Evolutionary conservation across 1,139 yeast genomes (phyloP), one percentile per base, ranked within the genome.

Genomic region (Nadsonia starkeyi-henricii): DNA sequence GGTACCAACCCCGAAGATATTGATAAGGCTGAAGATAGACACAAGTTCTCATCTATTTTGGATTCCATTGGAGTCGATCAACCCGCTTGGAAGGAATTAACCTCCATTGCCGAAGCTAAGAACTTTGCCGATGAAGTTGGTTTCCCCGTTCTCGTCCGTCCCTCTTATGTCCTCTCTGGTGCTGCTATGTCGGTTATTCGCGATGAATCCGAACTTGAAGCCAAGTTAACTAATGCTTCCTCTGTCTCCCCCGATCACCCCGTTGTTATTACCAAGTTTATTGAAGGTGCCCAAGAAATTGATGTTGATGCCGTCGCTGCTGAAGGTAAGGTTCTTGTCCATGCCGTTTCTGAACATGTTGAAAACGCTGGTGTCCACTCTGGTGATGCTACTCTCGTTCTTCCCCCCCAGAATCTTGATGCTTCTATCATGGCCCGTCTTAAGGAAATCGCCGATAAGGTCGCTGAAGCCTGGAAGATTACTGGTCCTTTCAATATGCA

Each of bases 401-500:
- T 91, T 53, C 98, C 98, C 52, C 97, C 98, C 46, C 94, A 82
- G 64, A 70, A 72, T 53, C 84, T 89, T 58, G 88, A 80, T 54
- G 85, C 88, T 53, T 88, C 84, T 69, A 86, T 94, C 44, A 93
- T 88, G 57, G 74, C 78, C 56, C 78, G 96, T 69, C 85, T 89
- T 62, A 95, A 85, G 57, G 94, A 81, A 62, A 95, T 95, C 50
- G 88, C 98, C 48, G 91, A 81, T 61, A 88, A 86, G 71, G 96
- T 91, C 61, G 97, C 96, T 45, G 64, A 72, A 50, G 97, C 97
- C 15, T 88, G 93, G 89, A 84, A 85, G 53, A 89, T 91, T 58
- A 85, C 96, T 45, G 98, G 98, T 60, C 98, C 98, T 20, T 91
- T 85, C 77, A 91, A 91, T 71, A 91, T 91, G 94, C 98, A 91